Evolutionary conservation across 768 basidiomycete genomes (phyloP).

Genomic region (Kwoniella heveanensis): DNA sequence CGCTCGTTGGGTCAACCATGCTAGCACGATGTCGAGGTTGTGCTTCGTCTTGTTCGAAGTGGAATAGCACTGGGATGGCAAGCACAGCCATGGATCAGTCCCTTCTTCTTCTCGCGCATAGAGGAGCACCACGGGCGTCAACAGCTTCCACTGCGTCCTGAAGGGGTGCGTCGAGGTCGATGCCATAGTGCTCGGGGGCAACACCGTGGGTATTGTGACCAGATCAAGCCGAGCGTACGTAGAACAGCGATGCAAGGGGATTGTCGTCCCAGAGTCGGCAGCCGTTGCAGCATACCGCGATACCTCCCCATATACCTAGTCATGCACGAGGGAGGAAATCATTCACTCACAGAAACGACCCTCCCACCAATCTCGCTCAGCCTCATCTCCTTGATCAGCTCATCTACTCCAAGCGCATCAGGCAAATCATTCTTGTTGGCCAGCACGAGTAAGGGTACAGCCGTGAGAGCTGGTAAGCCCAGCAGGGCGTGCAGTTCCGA

Average conservation of each 20-base stretch:
- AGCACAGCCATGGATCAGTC: background rate
- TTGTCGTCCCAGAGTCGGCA: no score
- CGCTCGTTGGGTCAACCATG: conserved; percentile 79
- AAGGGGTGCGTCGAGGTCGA: no score
- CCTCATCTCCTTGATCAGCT: conserved; percentile 76
- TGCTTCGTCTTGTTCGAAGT: conserved; percentile 87
- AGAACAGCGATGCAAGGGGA: no score
- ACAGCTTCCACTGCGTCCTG: no score
- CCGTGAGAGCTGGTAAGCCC: conserved; percentile 38
- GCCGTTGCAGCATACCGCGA: no score
- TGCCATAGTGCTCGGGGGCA: no score
- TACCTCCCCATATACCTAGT: no score
- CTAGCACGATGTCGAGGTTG: conserved; percentile 85
- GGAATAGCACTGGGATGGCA: conserved; percentile 66
- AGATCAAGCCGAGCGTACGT: no score
- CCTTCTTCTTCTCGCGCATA: no score
- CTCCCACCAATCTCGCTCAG: conserved; percentile 46
- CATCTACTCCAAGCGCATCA: conserved; percentile 74
- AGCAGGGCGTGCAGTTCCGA: conserved; percentile 51
- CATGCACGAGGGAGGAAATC: no score
- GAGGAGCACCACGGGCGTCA: conserved; percentile 1
- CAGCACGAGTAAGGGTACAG: conserved; percentile 57
- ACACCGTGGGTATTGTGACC: no score
- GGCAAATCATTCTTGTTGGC: conserved; percentile 92
- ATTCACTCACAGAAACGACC: conserved; percentile 47